Conservation (phyloP, 2,329 filamentous ascomycete species). For the Aspergillus arachidicola region DNA sequence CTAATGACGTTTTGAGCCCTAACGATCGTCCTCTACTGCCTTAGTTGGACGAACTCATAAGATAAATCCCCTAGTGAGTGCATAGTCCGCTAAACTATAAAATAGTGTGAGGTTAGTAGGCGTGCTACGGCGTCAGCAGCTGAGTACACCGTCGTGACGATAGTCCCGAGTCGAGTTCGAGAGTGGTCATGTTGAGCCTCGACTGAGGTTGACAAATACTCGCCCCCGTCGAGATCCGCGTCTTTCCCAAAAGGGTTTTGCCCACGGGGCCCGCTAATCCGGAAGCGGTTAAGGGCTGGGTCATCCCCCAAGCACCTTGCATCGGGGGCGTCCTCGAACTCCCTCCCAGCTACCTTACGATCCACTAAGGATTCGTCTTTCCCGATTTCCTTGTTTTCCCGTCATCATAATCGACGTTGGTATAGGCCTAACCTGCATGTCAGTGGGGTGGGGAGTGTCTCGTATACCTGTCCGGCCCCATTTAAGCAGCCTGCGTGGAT, state of each 20-base stretch:
- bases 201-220: slow-evolving; percentile 20
- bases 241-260: slow-evolving; percentile 20
- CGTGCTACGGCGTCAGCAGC: neutral
- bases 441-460: neutral
- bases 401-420: neutral
- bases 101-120: neutral
- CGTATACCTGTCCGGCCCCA: neutral
- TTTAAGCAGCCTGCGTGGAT: neutral
- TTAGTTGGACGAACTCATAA: neutral
- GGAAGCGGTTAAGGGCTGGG: neutral
- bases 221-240: slow-evolving; percentile 19
- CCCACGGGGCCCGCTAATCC: neutral
- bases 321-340: neutral
- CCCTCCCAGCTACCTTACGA: neutral
- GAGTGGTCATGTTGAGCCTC: slow-evolving; percentile 18
- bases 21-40: neutral
- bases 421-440: slow-evolving; percentile 5
- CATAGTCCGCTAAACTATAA: slow-evolving; percentile 1
- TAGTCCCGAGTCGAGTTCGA: neutral
- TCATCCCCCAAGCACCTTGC: slow-evolving; percentile 1
- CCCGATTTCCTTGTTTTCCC: neutral
- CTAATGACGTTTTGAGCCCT: neutral
- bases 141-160: neutral
- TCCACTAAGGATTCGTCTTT: neutral
- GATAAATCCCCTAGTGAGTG: neutral